These are phyloP conservation scores for Psilocybe azurescens DNA, from an alignment of 768 basidiomycete species.

Conservation along the genomic window DNA sequence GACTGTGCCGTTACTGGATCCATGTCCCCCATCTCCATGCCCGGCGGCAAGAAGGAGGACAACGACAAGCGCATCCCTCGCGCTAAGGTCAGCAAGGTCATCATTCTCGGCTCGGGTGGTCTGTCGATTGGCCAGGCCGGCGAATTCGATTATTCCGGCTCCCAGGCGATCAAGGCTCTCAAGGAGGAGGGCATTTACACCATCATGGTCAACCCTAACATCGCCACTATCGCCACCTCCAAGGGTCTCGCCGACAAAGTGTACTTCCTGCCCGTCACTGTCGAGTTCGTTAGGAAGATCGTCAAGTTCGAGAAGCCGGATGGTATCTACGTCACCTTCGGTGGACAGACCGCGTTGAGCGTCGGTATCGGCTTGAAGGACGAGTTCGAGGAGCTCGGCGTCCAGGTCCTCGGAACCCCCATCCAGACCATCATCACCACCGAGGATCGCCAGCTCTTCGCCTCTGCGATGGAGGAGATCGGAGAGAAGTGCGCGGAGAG, in stretches of 20 bases:
- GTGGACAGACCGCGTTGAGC: slow-evolving; percentile 95
- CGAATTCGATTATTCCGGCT: slow-evolving; percentile 99
- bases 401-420: slow-evolving; percentile 93
- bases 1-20: slow-evolving; percentile 69
- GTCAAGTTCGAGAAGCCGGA: slow-evolving; percentile 99
- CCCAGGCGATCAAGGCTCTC: slow-evolving; percentile 98
- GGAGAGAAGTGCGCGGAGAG: slow-evolving; percentile 96
- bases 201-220: slow-evolving; percentile 98
- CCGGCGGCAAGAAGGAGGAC: slow-evolving; percentile 82
- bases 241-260: slow-evolving; percentile 99
- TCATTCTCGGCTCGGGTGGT: slow-evolving; percentile 97
- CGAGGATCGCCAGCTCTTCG: slow-evolving; percentile 95
- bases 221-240: slow-evolving; percentile 97
- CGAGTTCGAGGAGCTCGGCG: slow-evolving; percentile 89
- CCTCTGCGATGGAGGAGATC: slow-evolving; percentile 92
- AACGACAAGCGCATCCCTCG: slow-evolving; percentile 78
- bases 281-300: slow-evolving; percentile 97
- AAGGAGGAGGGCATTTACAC: slow-evolving; percentile 99
- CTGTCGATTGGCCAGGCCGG: slow-evolving; percentile 98
- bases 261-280: slow-evolving; percentile 98
- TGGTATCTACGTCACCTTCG: slow-evolving; percentile 98
- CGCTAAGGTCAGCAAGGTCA: slow-evolving; percentile 86
- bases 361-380: slow-evolving; percentile 98
- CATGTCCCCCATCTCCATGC: slow-evolving; percentile 66
- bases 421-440: slow-evolving; percentile 98